These are phyloP conservation scores for Termitomyces sp. DNA, from an alignment of 768 basidiomycete genomes.

Conservation along the genomic window DNA sequence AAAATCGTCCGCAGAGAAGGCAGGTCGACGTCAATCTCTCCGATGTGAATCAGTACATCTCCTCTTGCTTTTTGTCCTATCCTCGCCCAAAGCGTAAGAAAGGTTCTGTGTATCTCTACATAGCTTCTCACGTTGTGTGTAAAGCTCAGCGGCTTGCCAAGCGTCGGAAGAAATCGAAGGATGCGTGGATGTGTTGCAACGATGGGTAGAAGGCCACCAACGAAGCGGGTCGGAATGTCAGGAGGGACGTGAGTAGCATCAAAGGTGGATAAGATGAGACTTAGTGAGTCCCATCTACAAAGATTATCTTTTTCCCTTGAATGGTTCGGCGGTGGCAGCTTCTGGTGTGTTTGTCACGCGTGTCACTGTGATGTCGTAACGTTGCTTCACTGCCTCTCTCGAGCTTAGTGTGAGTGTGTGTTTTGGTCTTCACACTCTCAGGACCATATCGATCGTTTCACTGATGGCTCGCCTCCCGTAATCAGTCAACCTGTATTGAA, in stretches of 20 bases:
- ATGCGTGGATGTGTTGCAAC: conserved; percentile 11
- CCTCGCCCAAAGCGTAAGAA: neutral
- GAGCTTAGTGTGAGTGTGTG: too few species aligned
- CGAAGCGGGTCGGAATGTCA: conserved; percentile 47
- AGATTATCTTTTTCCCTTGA: too few species aligned
- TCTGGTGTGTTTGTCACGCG: too few species aligned
- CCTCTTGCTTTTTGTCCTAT: neutral
- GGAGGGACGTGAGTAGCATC: conserved; percentile 40
- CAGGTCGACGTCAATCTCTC: neutral
- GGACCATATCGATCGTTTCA: too few species aligned
- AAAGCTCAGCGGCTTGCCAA: neutral
- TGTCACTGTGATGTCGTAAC: too few species aligned
- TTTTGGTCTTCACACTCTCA: too few species aligned
- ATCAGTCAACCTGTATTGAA: too few species aligned
- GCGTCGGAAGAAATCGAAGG: conserved; percentile 4
- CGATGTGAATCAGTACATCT: neutral
- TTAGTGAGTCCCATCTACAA: too few species aligned
- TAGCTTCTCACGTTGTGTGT: neutral
- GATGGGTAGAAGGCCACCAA: conserved; percentile 21
- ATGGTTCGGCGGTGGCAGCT: too few species aligned
- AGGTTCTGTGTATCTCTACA: neutral
- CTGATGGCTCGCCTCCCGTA: too few species aligned
- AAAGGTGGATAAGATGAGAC: conserved; percentile 46
- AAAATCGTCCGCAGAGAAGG: conserved; percentile 18
- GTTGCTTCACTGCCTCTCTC: too few species aligned